These are phyloP conservation scores for Dactylellina haptotyla DNA, from an alignment of 2,329 filamentous ascomycete genomes.

Conservation along the genomic window DNA sequence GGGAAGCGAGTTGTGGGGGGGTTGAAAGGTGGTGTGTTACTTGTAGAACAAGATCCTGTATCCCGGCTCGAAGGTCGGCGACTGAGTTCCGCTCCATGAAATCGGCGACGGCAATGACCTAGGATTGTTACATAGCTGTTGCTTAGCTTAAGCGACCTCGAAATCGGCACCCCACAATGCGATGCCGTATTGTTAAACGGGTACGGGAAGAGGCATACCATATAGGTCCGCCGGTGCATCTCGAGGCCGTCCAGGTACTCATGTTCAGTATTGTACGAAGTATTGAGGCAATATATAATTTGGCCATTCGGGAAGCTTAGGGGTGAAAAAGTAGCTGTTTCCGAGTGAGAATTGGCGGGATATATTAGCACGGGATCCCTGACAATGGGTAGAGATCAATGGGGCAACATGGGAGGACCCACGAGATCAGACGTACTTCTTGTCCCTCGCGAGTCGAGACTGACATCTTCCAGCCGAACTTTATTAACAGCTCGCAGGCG, in stretches of 20 bases:
- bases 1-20: neutral
- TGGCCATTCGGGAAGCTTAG: slow-evolving; percentile 85
- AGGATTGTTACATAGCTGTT: slow-evolving; percentile 16
- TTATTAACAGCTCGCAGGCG: slow-evolving; percentile 82
- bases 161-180: neutral
- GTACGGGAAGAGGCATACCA: slow-evolving; percentile 36
- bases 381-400: slow-evolving; percentile 13
- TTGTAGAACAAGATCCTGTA: slow-evolving; percentile 48
- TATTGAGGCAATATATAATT: slow-evolving; percentile 87
- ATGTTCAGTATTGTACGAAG: slow-evolving; percentile 77
- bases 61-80: slow-evolving; percentile 38
- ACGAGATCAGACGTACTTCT: slow-evolving; percentile 72
- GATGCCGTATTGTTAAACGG: neutral
- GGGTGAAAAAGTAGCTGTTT: slow-evolving; percentile 90
- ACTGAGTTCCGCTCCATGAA: slow-evolving; percentile 72
- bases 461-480: slow-evolving; percentile 85
- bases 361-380: slow-evolving; percentile 5
- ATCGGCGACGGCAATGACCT: slow-evolving; percentile 83
- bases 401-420: slow-evolving; percentile 28
- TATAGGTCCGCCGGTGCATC: slow-evolving; percentile 57
- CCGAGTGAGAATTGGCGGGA: slow-evolving; percentile 57
- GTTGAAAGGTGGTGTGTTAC: slow-evolving; percentile 1
- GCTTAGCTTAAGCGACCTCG: slow-evolving; percentile 47
- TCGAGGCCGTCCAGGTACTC: slow-evolving; percentile 58
- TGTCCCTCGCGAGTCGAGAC: slow-evolving; percentile 82